Evolutionary conservation across 257 asterid genomes (phyloP).

Genomic region (Jacaranda mimosifolia): DNA sequence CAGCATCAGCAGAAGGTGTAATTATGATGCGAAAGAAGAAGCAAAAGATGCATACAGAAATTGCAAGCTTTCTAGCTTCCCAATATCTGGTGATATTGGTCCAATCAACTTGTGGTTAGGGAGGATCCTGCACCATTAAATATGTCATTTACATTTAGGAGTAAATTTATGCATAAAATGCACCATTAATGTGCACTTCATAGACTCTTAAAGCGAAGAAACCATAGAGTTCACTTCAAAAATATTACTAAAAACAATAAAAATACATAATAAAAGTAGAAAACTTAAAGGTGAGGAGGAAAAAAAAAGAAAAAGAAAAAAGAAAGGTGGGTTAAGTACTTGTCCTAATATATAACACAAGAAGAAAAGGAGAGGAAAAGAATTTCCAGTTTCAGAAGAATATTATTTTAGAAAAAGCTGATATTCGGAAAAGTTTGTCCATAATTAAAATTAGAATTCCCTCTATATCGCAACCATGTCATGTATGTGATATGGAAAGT

Average conservation of each 20-base stretch:
- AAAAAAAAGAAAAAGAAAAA: constrained; percentile 18
- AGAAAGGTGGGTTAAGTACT: not conserved
- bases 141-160: constrained; percentile 25
- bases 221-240: constrained; percentile 16
- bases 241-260: constrained; percentile 8
- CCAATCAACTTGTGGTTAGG: constrained; percentile 87
- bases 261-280: constrained; percentile 3
- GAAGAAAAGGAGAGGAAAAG: constrained; percentile 16
- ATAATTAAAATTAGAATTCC: constrained; percentile 5
- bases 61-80: constrained; percentile 76
- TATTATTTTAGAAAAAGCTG: not conserved
- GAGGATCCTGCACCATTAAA: constrained; percentile 68
- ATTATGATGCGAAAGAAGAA: constrained; percentile 26
- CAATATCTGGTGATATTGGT: constrained; percentile 76
- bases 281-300: not conserved
- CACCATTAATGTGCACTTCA: constrained; percentile 10
- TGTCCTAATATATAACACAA: not conserved
- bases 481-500: constrained; percentile 17
- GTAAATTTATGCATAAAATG: constrained; percentile 23
- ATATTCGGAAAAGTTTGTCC: not conserved
- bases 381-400: constrained; percentile 6
- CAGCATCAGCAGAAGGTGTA: constrained; percentile 39
- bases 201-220: constrained; percentile 6
- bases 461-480: constrained; percentile 19
- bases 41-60: constrained; percentile 61